Base-by-base conservation (phyloP, 345 rosid genomes). In the Xanthoceras sorbifolium region DNA sequence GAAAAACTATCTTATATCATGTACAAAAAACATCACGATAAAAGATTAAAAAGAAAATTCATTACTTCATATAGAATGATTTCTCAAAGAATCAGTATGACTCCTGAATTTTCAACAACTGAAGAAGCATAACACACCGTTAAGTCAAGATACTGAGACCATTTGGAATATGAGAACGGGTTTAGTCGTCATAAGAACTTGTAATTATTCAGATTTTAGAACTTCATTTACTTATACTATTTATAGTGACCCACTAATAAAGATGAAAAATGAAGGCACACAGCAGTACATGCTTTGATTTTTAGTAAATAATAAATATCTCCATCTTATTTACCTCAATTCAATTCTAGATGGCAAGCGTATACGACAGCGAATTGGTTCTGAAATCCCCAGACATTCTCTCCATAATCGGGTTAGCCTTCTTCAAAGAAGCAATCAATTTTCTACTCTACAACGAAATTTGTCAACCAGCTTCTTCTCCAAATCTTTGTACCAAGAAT, bases 401-500 rank as follows among this genome's bases (percentile, higher is more conserved):
- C 82, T 73, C 78, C 67, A 73, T 80, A 66, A 70, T 69, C 68
- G 60, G 70, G 59, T 75, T 80, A 68, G 79, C 68, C 78, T 71
- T 62, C 67, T 32, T 54, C 78, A 74, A 63, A 57, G 64, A 42
- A 67, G 66, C 76, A 77, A 78, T 67, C 80, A 75, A 66, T 61
- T 77, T 79, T 80, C 74, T 55, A 71, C 65, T 79, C 79, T 79
- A 78, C 82, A 76, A 61, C 12, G 42, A 48, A 9, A 55, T 72
- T 63, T 79, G 22, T 88, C 81, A 82, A 76, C 80, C 84, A 79
- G 84, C 79, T 80, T 87, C 88, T 0, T 75, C 76, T 65, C 89
- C 96, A 71, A 90, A 92, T 71, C 83, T 82, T 80, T 93, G 90
- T 57, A 79, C 90, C 84, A 87, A 85, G 76, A 90, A 91, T 80